Conservation (phyloP, 257 asterid genomes). For the Solanum rostratum region DNA sequence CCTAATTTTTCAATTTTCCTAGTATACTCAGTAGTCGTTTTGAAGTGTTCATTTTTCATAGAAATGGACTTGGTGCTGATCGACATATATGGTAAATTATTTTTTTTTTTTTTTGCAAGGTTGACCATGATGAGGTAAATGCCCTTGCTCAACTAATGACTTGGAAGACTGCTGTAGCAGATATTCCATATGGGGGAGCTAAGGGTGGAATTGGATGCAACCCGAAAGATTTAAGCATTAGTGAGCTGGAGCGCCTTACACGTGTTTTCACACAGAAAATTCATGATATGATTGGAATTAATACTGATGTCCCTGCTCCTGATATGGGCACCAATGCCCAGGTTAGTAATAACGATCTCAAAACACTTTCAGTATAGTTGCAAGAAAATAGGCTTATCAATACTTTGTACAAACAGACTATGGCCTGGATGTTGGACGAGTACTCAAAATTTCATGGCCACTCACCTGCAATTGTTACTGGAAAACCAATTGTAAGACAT, state of each 20-base stretch:
- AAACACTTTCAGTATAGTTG: background rate
- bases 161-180: constrained; percentile 98
- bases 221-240: constrained; percentile 66
- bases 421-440: constrained; percentile 99
- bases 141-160: constrained; percentile 99
- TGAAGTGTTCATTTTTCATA: background rate
- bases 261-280: constrained; percentile 96
- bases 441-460: constrained; percentile 94
- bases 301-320: constrained; percentile 94
- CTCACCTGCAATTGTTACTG: constrained; percentile 96
- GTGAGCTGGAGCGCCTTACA: constrained; percentile 90
- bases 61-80: background rate
- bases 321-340: constrained; percentile 99
- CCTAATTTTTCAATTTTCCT: background rate
- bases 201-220: constrained; percentile 97
- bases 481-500: constrained; percentile 79
- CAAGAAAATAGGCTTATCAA: background rate
- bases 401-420: constrained; percentile 51
- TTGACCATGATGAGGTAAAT: constrained; percentile 93
- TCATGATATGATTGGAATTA: constrained; percentile 89
- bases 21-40: background rate
- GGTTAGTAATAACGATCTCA: constrained; percentile 23
- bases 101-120: constrained; percentile 19
- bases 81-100: background rate
- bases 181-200: constrained; percentile 97